phyloP scores from a whole-genome alignment of 306 rosid species.

The Fragaria vesca region DNA sequence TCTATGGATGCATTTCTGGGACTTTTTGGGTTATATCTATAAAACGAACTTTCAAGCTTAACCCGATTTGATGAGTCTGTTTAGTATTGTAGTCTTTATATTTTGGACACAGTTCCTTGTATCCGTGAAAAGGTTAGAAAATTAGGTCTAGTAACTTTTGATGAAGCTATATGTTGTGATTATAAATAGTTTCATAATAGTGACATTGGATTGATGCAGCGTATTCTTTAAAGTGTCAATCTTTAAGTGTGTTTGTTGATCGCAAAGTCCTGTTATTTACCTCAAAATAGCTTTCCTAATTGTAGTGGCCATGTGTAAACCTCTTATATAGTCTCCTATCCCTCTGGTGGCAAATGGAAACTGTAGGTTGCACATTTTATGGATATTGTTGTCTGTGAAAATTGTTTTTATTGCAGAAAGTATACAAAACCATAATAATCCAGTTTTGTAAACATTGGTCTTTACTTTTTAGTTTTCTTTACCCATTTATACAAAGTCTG shows the following conservation, averaged over 20 bases:
- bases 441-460: neutral
- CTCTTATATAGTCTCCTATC: neutral
- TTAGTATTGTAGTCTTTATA: neutral
- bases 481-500: neutral
- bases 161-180: neutral
- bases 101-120: neutral
- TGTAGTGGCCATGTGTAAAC: neutral
- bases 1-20: neutral
- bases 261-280: neutral
- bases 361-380: neutral
- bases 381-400: neutral
- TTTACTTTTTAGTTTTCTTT: neutral
- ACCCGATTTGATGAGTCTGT: neutral
- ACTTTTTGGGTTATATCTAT: neutral
- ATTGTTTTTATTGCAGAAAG: neutral
- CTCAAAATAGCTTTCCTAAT: too few species aligned
- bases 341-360: neutral
- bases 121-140: neutral
- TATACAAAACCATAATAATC: neutral
- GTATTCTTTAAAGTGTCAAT: neutral
- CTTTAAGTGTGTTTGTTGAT: neutral
- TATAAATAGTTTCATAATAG: neutral
- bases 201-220: neutral
- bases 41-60: neutral
- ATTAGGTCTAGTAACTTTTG: neutral